Evolutionary conservation across 192 early-diverging fungal species (phyloP).

Genomic region (Backusella morwellensis): DNA sequence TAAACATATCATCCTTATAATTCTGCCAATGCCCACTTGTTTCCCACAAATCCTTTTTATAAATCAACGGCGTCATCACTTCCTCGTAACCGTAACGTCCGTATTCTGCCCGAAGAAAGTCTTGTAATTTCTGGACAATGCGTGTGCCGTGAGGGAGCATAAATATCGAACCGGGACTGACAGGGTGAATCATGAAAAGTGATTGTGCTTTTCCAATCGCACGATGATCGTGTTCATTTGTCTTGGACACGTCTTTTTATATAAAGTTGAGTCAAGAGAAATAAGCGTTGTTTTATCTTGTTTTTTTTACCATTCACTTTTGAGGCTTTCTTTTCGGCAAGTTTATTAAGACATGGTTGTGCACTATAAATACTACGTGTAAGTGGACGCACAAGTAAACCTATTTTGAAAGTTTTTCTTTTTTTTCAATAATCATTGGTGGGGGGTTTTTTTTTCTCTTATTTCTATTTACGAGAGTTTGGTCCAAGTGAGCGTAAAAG

Average conservation of each 20-base stretch:
- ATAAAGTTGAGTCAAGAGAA: neutral
- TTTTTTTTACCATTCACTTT: neutral
- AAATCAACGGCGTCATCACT: slow-evolving; percentile 90
- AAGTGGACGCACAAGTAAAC: neutral
- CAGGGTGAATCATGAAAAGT: slow-evolving; percentile 69
- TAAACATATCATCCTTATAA: slow-evolving; percentile 94
- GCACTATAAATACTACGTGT: slow-evolving; percentile 5
- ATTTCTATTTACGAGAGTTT: neutral
- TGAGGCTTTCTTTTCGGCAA: neutral
- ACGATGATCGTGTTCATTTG: slow-evolving; percentile 56
- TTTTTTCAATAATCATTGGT: neutral
- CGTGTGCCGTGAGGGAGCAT: slow-evolving; percentile 78
- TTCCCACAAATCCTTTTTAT: slow-evolving; percentile 92
- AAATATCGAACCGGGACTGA: slow-evolving; percentile 71
- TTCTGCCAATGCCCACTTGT: slow-evolving; percentile 95
- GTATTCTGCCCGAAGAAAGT: slow-evolving; percentile 77
- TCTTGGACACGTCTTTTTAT: slow-evolving; percentile 22
- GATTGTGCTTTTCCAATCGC: slow-evolving; percentile 64
- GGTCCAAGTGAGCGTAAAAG: neutral
- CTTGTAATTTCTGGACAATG: slow-evolving; percentile 75
- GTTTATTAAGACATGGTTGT: neutral
- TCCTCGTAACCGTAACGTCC: slow-evolving; percentile 77
- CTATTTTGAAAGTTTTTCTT: neutral
- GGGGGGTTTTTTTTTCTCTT: neutral
- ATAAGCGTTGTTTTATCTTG: neutral